These are phyloP conservation scores for Trifolium fragiferum DNA, from an alignment of 306 rosid genomes.

Conservation along the genomic window DNA sequence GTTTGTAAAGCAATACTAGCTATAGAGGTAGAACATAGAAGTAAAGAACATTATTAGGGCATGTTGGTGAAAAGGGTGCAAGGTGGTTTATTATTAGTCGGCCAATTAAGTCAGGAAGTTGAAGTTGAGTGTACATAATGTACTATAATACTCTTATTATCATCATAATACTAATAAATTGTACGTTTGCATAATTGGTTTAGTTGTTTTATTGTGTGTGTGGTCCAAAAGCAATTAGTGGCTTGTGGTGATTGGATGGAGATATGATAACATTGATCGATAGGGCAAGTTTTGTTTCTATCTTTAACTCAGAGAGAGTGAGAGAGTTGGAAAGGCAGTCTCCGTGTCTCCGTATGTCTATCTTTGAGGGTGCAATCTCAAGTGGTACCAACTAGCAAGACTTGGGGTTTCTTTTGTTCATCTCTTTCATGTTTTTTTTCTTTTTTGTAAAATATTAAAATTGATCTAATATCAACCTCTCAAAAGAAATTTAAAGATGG, in stretches of 20 bases:
- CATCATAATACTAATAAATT: neutral
- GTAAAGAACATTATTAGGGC: constrained; percentile 2
- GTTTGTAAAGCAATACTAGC: neutral
- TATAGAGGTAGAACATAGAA: neutral
- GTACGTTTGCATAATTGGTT: neutral
- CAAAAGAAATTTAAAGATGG: no score
- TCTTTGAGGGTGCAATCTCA: constrained; percentile 11
- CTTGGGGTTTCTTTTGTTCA: neutral
- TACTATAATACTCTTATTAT: no score
- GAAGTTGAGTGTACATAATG: constrained; percentile 4
- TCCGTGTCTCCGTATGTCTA: neutral
- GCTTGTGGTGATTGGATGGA: neutral
- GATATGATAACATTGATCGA: neutral
- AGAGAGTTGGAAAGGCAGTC: neutral
- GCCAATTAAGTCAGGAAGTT: neutral
- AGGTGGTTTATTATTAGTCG: neutral
- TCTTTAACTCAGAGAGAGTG: neutral
- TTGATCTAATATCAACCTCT: no score
- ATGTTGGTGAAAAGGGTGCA: constrained; percentile 14
- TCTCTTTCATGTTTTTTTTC: neutral
- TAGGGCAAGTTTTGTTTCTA: neutral
- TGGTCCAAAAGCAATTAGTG: neutral
- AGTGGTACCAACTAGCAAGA: neutral
- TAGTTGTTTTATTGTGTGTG: neutral
- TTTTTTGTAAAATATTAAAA: no score